A percentile compares a stretch with the other conserved stretches of the same genome.
Evolutionary conservation across 2,329 filamentous ascomycete genomes (phyloP).

Genomic region (Colletotrichum tabaci): DNA sequence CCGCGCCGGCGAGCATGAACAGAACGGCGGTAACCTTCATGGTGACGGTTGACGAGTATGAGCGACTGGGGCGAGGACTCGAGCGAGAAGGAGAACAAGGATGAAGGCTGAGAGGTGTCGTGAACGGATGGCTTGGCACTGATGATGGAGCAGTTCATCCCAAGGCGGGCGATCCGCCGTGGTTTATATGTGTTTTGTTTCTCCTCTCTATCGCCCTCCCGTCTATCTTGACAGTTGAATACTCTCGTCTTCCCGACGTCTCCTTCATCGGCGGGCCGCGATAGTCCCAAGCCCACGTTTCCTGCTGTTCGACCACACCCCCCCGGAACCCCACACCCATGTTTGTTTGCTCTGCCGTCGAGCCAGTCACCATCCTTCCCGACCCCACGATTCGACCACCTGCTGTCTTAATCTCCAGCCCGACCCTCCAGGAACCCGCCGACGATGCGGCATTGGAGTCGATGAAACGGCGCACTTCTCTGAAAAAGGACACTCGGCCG

Average conservation of each 20-base stretch:
- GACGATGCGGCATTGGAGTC: slow-evolving; percentile 23
- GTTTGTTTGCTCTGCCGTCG: not conserved
- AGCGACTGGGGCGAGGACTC: not conserved
- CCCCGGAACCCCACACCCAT: slow-evolving; percentile 8
- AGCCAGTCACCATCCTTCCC: slow-evolving; percentile 33
- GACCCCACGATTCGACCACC: slow-evolving; percentile 37
- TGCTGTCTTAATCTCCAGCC: slow-evolving; percentile 33
- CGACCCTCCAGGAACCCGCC: slow-evolving; percentile 38
- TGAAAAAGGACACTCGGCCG: slow-evolving; percentile 30
- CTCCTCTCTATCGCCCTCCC: slow-evolving; percentile 16
- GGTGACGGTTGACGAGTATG: slow-evolving; percentile 3
- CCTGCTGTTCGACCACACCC: slow-evolving; percentile 4
- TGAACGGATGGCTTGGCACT: slow-evolving; percentile 35
- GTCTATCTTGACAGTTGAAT: slow-evolving; percentile 8
- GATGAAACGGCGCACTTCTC: slow-evolving; percentile 35
- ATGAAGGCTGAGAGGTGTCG: slow-evolving; percentile 13
- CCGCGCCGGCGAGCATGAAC: slow-evolving; percentile 43
- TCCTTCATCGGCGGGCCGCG: slow-evolving; percentile 25
- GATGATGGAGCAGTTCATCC: slow-evolving; percentile 14
- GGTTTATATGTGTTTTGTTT: slow-evolving; percentile 32
- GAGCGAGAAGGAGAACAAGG: slow-evolving; percentile 18
- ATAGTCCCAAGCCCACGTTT: slow-evolving; percentile 31
- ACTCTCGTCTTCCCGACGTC: not conserved
- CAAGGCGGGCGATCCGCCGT: slow-evolving; percentile 34
- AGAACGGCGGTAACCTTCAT: slow-evolving; percentile 43